These are phyloP conservation scores for Gentiana dahurica DNA, from an alignment of 257 asterid species.

Conservation along the genomic window DNA sequence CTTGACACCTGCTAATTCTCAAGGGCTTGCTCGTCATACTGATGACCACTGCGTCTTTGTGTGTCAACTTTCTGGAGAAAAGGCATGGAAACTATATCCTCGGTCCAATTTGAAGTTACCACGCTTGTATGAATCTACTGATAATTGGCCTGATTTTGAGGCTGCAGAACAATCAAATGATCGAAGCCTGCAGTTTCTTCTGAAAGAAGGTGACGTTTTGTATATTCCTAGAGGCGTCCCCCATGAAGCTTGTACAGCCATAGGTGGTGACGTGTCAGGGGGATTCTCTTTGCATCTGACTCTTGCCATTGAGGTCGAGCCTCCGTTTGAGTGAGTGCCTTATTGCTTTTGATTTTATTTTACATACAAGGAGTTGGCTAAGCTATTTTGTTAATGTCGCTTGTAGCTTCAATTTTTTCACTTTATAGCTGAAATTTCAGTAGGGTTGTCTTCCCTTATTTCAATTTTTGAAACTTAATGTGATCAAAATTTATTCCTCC, in stretches of 20 bases:
- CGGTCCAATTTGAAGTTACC: constrained; percentile 37
- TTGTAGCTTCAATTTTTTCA: background rate
- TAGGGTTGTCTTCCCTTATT: no score
- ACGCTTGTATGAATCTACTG: constrained; percentile 47
- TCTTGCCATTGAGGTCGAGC: constrained; percentile 74
- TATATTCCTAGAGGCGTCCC: constrained; percentile 81
- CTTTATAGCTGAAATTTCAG: background rate
- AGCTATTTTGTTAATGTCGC: background rate
- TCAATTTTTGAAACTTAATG: background rate
- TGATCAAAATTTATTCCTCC: background rate
- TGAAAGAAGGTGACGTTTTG: constrained; percentile 66
- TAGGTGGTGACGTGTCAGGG: constrained; percentile 15
- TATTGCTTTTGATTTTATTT: constrained; percentile 2
- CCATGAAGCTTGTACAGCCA: constrained; percentile 51
- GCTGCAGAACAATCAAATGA: constrained; percentile 17
- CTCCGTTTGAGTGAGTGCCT: constrained; percentile 74
- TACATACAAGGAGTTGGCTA: background rate
- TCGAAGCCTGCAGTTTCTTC: constrained; percentile 32
- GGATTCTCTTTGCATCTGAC: constrained; percentile 76
- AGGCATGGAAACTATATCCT: constrained; percentile 50
- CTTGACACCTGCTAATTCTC: constrained; percentile 65
- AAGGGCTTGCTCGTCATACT: constrained; percentile 74
- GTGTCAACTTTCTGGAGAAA: constrained; percentile 58
- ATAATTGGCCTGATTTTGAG: constrained; percentile 10
- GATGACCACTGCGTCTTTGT: constrained; percentile 88